Evolutionary conservation across 768 basidiomycete genomes (phyloP).

Genomic region (Rhodocollybia butyracea): DNA sequence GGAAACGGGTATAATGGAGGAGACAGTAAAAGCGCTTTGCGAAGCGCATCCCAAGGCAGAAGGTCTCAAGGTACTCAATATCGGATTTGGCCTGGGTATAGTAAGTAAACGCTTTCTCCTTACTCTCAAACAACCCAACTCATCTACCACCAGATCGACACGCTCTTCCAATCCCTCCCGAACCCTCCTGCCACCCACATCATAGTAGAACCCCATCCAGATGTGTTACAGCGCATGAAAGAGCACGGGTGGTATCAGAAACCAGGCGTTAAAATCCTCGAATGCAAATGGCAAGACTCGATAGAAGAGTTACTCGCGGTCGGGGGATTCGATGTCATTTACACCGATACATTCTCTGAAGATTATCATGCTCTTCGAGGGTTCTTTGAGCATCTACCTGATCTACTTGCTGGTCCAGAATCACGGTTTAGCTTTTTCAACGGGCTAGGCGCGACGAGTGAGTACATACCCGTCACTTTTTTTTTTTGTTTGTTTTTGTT

Average conservation of each 20-base stretch:
- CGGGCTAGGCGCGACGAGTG: conserved; percentile 93
- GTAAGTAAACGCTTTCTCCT: conserved; percentile 38
- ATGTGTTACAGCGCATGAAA: conserved; percentile 83
- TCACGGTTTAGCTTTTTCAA: conserved; percentile 95
- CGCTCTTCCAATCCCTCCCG: conserved; percentile 66
- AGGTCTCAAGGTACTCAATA: conserved; percentile 81
- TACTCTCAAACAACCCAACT: neutral
- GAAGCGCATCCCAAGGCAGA: conserved; percentile 48
- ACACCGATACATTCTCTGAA: conserved; percentile 93
- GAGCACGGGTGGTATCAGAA: conserved; percentile 75
- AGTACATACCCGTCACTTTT: conserved; percentile 23
- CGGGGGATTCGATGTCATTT: conserved; percentile 86
- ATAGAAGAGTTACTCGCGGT: conserved; percentile 56
- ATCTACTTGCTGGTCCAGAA: conserved; percentile 68
- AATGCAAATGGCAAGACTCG: conserved; percentile 94
- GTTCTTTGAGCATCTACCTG: conserved; percentile 81
- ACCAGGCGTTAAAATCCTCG: conserved; percentile 72
- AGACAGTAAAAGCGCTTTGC: conserved; percentile 70
- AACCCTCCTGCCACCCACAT: conserved; percentile 68
- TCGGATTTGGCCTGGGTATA: conserved; percentile 94
- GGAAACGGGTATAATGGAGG: conserved; percentile 85
- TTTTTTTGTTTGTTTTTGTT: too few relatives aligned
- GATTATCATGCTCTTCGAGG: conserved; percentile 73
- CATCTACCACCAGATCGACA: conserved; percentile 67
- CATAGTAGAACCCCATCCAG: conserved; percentile 93